These are phyloP conservation scores for Ceratocystis destructans DNA, from an alignment of 2,329 filamentous ascomycete genomes.

Conservation along the genomic window DNA sequence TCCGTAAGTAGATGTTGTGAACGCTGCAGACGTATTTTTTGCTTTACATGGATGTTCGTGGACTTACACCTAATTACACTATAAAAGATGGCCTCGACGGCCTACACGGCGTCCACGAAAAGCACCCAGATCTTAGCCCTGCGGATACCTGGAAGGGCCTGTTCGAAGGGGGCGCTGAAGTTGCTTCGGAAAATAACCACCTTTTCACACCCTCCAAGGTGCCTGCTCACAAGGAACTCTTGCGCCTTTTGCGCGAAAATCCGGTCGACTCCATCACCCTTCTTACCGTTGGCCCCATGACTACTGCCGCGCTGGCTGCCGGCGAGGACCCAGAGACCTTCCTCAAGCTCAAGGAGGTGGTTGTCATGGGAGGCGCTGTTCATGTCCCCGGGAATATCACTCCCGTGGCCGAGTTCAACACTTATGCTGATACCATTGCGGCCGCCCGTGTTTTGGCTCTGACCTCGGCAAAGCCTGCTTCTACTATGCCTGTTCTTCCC, in stretches of 20 bases:
- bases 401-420: slow-evolving; percentile 89
- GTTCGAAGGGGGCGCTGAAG: slow-evolving; percentile 33
- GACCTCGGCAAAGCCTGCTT: slow-evolving; percentile 57
- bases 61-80: neutral
- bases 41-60: neutral
- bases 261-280: slow-evolving; percentile 78
- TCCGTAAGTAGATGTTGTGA: slow-evolving; percentile 47
- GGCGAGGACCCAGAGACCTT: slow-evolving; percentile 82
- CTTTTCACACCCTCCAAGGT: slow-evolving; percentile 64
- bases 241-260: slow-evolving; percentile 71
- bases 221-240: slow-evolving; percentile 71
- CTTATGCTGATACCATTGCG: slow-evolving; percentile 72
- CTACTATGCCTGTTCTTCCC: slow-evolving; percentile 64
- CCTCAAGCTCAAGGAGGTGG: slow-evolving; percentile 73
- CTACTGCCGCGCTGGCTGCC: slow-evolving; percentile 83
- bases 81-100: slow-evolving; percentile 57
- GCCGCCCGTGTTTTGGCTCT: slow-evolving; percentile 65
- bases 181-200: slow-evolving; percentile 34
- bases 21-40: neutral
- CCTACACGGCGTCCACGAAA: slow-evolving; percentile 58
- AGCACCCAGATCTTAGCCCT: slow-evolving; percentile 61
- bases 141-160: slow-evolving; percentile 60
- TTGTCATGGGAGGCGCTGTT: slow-evolving; percentile 89
- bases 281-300: slow-evolving; percentile 76
- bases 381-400: slow-evolving; percentile 67